These are phyloP conservation scores for Isoetes taiwanensis DNA, from an alignment of 75 land plant species.

Conservation along the genomic window DNA sequence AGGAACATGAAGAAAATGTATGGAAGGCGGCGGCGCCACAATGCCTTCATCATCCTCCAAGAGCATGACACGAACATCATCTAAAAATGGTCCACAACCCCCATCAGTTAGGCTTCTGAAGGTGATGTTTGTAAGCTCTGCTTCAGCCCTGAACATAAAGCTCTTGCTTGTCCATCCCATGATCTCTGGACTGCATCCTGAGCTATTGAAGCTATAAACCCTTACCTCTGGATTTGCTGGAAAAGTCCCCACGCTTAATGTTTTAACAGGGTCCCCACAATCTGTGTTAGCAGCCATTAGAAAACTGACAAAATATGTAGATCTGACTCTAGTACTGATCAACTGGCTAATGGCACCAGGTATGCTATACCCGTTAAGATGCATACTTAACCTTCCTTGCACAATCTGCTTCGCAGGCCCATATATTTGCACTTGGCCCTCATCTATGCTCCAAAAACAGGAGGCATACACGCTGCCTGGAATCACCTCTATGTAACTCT, in stretches of 20 bases:
- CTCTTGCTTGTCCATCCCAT: background rate
- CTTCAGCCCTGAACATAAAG: background rate
- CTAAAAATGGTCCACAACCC: constrained; percentile 1
- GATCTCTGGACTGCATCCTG: background rate
- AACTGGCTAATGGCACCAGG: background rate
- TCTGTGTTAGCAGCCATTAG: background rate
- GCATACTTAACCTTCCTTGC: background rate
- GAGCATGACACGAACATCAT: background rate
- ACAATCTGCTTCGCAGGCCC: background rate
- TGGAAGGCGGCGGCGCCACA: no score
- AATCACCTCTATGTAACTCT: background rate
- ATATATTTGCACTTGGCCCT: background rate
- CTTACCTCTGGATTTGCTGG: background rate
- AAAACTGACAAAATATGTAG: background rate
- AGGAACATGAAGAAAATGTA: no score
- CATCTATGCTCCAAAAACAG: background rate
- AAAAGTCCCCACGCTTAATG: background rate
- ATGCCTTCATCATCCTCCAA: no score
- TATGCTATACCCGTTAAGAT: background rate
- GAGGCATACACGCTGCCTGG: background rate
- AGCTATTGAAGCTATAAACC: background rate
- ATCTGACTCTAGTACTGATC: background rate
- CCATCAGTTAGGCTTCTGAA: background rate
- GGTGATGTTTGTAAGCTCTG: background rate
- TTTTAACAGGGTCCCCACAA: background rate